A percentile compares a stretch with the other conserved stretches of the same genome.
Evolutionary conservation across 1,284 basidiomycete species (phyloP).

Genomic region (Thecaphora thlaspeos): DNA sequence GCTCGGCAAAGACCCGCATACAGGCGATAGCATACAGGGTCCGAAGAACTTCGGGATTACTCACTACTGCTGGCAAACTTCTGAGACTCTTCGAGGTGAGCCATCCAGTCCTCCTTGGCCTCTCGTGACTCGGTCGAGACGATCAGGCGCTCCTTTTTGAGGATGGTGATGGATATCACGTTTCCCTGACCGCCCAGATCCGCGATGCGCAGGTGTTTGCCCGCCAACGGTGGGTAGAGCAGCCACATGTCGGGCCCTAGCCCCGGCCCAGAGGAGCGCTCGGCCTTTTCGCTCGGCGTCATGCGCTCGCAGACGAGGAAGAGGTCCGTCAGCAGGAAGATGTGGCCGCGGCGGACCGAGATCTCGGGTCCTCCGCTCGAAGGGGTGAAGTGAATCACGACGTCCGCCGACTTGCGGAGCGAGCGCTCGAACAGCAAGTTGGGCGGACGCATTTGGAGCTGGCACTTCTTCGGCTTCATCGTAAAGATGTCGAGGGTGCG

Average conservation of each 20-base stretch:
- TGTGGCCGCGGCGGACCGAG: slow-evolving; percentile 72
- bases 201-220: slow-evolving; percentile 71
- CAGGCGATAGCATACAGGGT: too few relatives aligned
- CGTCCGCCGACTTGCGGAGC: slow-evolving; percentile 73
- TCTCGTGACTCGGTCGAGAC: slow-evolving; percentile 69
- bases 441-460: slow-evolving; percentile 83
- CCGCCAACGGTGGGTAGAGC: slow-evolving; percentile 90
- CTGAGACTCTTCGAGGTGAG: slow-evolving; percentile 79
- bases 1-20: too few relatives aligned
- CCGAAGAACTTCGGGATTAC: too few relatives aligned
- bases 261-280: slow-evolving; percentile 13
- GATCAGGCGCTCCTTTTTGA: slow-evolving; percentile 81
- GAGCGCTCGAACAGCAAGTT: slow-evolving; percentile 76
- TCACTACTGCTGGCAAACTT: slow-evolving; percentile 66
- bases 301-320: slow-evolving; percentile 69
- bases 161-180: slow-evolving; percentile 74
- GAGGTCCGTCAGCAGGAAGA: slow-evolving; percentile 88
- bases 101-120: slow-evolving; percentile 68
- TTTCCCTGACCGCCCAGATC: slow-evolving; percentile 67
- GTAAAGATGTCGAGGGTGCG: slow-evolving; percentile 89
- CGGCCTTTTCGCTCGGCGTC: slow-evolving; percentile 36
- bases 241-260: slow-evolving; percentile 76
- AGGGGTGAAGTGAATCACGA: slow-evolving; percentile 75
- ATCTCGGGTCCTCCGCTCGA: slow-evolving; percentile 63
- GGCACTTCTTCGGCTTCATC: slow-evolving; percentile 85